phyloP scores from a whole-genome alignment of 352 stramenopile species.

The Blastocystis sp. region DNA sequence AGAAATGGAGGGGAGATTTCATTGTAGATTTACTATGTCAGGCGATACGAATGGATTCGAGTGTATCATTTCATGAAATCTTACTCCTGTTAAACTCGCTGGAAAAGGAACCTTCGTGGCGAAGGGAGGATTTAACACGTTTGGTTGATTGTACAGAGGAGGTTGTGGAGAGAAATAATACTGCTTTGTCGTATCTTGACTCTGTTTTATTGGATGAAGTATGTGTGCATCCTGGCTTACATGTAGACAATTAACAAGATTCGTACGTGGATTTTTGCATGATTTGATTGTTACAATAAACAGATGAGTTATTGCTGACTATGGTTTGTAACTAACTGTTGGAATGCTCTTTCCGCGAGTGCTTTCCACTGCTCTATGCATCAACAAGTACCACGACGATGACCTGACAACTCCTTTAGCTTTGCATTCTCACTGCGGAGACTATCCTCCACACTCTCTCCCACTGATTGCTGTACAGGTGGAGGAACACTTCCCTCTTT shows the following conservation, averaged over 20 bases:
- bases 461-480: not conserved
- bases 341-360: not conserved
- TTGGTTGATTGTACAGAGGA: not conserved
- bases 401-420: not conserved
- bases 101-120: not conserved
- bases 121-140: not conserved
- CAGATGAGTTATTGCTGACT: not conserved
- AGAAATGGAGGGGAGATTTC: not conserved
- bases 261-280: not conserved
- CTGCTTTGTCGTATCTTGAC: not conserved
- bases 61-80: not conserved
- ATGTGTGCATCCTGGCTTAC: not conserved
- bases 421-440: not conserved
- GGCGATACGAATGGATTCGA: not conserved
- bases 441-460: not conserved
- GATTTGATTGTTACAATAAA: not conserved
- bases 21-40: not conserved
- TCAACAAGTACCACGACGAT: not conserved
- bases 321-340: not conserved
- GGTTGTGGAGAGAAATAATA: not conserved
- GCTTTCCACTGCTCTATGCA: conserved; percentile 5
- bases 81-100: not conserved
- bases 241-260: not conserved
- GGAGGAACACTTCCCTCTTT: not conserved
- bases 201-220: not conserved